These are phyloP conservation scores for Mycena kentingensis DNA, from an alignment of 768 basidiomycete genomes.

Conservation along the genomic window DNA sequence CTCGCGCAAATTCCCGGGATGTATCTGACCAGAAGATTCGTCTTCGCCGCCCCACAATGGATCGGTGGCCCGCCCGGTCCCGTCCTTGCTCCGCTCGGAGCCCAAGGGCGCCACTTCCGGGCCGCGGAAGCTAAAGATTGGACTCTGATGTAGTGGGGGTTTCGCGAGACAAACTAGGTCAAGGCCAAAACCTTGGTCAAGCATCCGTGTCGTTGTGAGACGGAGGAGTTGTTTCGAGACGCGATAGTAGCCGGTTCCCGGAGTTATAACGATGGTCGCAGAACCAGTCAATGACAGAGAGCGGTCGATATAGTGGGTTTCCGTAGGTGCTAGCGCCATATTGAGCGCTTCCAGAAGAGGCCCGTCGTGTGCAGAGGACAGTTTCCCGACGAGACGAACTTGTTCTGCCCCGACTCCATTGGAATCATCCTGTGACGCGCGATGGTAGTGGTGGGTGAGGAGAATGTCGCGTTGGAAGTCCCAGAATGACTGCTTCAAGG, in stretches of 20 bases:
- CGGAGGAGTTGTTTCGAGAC: slow-evolving; percentile 89
- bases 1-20: slow-evolving; percentile 51
- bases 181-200: slow-evolving; percentile 90
- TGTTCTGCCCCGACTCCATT: slow-evolving; percentile 49
- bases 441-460: slow-evolving; percentile 86
- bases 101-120: slow-evolving; percentile 43
- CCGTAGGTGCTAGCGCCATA: slow-evolving; percentile 86
- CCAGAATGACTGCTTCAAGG: slow-evolving; percentile 87
- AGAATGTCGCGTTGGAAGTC: slow-evolving; percentile 91
- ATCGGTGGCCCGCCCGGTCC: slow-evolving; percentile 50
- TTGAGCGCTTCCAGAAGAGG: slow-evolving; percentile 96
- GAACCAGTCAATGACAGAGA: slow-evolving; percentile 88
- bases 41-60: slow-evolving; percentile 78
- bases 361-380: slow-evolving; percentile 90
- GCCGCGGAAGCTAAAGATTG: slow-evolving; percentile 87
- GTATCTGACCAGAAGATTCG: slow-evolving; percentile 34
- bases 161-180: slow-evolving; percentile 90
- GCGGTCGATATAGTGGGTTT: slow-evolving; percentile 94
- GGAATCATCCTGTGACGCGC: slow-evolving; percentile 53
- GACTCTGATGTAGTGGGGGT: slow-evolving; percentile 89
- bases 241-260: slow-evolving; percentile 91
- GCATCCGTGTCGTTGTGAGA: slow-evolving; percentile 88
- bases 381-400: slow-evolving; percentile 71
- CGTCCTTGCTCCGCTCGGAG: slow-evolving; percentile 51
- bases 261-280: slow-evolving; percentile 83